Percentiles rank a stretch among this genome's conserved stretches.
Conservation (phyloP, 2,329 filamentous ascomycete species). For the Fusarium staphyleae region DNA sequence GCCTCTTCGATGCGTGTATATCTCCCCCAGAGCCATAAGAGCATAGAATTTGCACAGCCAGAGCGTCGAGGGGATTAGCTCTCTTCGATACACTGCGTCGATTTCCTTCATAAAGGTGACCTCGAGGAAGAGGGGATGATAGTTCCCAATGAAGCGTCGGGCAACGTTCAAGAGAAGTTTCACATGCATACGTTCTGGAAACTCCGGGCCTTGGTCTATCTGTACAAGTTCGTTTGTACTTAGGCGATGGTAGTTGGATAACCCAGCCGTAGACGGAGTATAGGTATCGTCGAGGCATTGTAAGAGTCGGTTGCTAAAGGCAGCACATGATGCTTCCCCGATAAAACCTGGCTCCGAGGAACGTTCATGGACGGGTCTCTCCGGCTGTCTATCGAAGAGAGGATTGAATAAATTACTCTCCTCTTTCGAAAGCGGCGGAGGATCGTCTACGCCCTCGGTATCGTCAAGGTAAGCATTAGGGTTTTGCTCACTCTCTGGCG, state of each 20-base stretch:
- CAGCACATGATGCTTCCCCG: slow-evolving; percentile 43
- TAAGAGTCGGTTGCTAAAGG: slow-evolving; percentile 42
- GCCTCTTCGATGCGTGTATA: slow-evolving; percentile 50
- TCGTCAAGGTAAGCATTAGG: slow-evolving; percentile 14
- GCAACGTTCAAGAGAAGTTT: slow-evolving; percentile 43
- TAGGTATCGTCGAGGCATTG: slow-evolving; percentile 42
- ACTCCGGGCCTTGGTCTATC: slow-evolving; percentile 14
- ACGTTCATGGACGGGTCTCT: slow-evolving; percentile 23
- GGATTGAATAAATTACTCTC: slow-evolving; percentile 43
- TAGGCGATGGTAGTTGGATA: slow-evolving; percentile 40
- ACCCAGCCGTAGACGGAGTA: slow-evolving; percentile 37
- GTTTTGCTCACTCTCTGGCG: slow-evolving; percentile 17
- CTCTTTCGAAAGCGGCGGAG: slow-evolving; percentile 33
- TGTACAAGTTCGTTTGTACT: background rate
- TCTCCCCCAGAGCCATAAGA: slow-evolving; percentile 54
- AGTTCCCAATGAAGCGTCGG: slow-evolving; percentile 43
- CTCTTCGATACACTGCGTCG: slow-evolving; percentile 47
- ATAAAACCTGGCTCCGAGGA: slow-evolving; percentile 41
- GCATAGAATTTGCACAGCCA: slow-evolving; percentile 55
- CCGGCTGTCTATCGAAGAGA: slow-evolving; percentile 35
- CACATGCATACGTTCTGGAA: slow-evolving; percentile 43
- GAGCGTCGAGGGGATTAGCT: slow-evolving; percentile 37
- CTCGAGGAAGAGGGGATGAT: slow-evolving; percentile 45
- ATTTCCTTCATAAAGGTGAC: slow-evolving; percentile 48
- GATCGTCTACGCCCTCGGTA: slow-evolving; percentile 33